Evolutionary conservation across 345 rosid species (phyloP), one percentile per base, ranked within the genome.

Genomic region (Ailanthus altissimus): DNA sequence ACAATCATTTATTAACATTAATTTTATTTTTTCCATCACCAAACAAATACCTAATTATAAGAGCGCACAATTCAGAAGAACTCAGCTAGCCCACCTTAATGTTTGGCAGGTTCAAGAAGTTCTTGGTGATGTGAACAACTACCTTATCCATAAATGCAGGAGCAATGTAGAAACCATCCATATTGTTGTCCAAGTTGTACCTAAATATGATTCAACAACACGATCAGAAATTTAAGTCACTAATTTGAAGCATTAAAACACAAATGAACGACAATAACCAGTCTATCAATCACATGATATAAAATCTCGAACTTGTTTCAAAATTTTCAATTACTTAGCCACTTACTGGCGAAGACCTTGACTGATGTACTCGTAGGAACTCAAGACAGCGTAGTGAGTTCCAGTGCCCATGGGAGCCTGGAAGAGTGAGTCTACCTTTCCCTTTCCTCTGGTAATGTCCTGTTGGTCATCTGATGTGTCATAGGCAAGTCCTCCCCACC

Each of bases 131-230:
- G 63, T 88, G 88, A 64, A 85, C 84, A 49, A 86, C 87, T 4
- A 88, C 28, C 84, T 88, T 88, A 76, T 88, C 88, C 92, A 86
- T 86, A 72, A 86, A 86, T 40, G 87, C 86, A 8, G 90, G 90
- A 40, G 90, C 92, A 77, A 85, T 85, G 78, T 88, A 88, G 49
- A 83, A 82, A 6, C 92, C 92, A 73, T 88, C 84, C 84, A 88
- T 68, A 43, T 0, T 79, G 74, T 88, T 88, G 73, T 88, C 88
- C 57, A 86, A 47, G 14, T 43, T 68, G 62, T 73, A 85, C 67
- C 88, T 86, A 8, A 23, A 74, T 63, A 23, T 42, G 56, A 11
- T 13, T 9, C 64, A 38, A 49, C 0, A 36, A 13, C 18, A 49
- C 12, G 21, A 36, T 28, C 70, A 74, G n/a, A 36, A 47, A 49